Percentiles rank a stretch among this genome's conserved stretches.
phyloP scores from a whole-genome alignment of 768 basidiomycete species.

The Boletus rubescentipes region DNA sequence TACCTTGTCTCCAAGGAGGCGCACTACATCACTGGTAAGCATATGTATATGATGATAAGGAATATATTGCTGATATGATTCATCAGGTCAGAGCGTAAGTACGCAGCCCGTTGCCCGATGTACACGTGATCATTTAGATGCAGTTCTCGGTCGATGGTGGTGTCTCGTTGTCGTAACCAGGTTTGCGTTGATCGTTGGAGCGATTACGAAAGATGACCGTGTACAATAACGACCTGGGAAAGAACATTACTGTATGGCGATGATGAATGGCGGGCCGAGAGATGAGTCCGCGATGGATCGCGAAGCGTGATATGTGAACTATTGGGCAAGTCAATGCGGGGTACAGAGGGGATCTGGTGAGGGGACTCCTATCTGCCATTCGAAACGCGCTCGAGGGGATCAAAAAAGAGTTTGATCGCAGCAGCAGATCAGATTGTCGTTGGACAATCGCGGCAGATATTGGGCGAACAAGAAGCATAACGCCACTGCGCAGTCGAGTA shows the following conservation, averaged over 20 bases:
- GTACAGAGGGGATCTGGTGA: conserved; percentile 12
- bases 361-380: conserved; percentile 13
- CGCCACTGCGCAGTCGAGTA: conserved; percentile 4
- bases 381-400: not conserved
- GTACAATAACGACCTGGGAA: not conserved
- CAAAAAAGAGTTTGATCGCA: conserved; percentile 15
- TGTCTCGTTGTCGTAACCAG: conserved; percentile 12
- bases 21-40: conserved; percentile 31
- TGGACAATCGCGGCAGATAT: conserved; percentile 11
- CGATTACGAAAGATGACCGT: not conserved
- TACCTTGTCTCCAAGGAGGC: conserved; percentile 33
- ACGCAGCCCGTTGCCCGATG: not conserved
- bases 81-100: not conserved
- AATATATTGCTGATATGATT: not conserved
- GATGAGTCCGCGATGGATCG: conserved; percentile 23
- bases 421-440: conserved; percentile 24
- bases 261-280: conserved; percentile 1
- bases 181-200: not conserved
- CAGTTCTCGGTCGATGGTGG: conserved; percentile 13
- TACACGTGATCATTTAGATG: conserved; percentile 1
- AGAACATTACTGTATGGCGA: conserved; percentile 1
- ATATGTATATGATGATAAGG: not conserved
- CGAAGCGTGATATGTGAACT: conserved; percentile 3
- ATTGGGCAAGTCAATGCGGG: conserved; percentile 12
- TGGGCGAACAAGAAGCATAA: conserved; percentile 1